A percentile compares a stretch with the other conserved stretches of the same genome.
Conservation (phyloP, 352 stramenopile species). For the Stephanocyclus meneghinianus region DNA sequence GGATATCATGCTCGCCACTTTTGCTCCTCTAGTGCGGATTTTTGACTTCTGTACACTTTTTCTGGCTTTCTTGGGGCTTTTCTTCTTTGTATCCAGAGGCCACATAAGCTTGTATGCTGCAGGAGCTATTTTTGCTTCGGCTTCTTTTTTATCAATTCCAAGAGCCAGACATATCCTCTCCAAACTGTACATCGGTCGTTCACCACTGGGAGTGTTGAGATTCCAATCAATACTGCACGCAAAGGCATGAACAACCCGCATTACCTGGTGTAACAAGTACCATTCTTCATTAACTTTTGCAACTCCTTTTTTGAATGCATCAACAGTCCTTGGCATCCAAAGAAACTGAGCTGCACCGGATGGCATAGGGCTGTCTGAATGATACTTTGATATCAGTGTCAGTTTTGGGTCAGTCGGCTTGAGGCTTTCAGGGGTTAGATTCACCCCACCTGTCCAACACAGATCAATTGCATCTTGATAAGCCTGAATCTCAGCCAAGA, state of each 20-base stretch:
- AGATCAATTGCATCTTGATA: slow-evolving; percentile 51
- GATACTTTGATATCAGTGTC: slow-evolving; percentile 29
- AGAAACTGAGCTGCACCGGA: slow-evolving; percentile 20
- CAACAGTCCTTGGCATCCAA: slow-evolving; percentile 41
- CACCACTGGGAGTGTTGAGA: neutral
- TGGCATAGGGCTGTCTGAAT: neutral
- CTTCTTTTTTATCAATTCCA: slow-evolving; percentile 17
- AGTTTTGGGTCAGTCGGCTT: slow-evolving; percentile 17
- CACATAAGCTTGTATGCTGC: slow-evolving; percentile 10
- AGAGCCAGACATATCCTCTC: slow-evolving; percentile 30
- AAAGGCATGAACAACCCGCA: slow-evolving; percentile 40
- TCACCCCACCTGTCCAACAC: slow-evolving; percentile 9
- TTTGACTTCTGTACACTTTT: neutral
- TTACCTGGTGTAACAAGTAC: slow-evolving; percentile 63
- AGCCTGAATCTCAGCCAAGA: slow-evolving; percentile 48
- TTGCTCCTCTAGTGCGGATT: neutral
- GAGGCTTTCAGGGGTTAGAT: neutral
- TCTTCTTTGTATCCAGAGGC: neutral
- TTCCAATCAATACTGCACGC: slow-evolving; percentile 35
- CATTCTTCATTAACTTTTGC: slow-evolving; percentile 47
- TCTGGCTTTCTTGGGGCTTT: neutral
- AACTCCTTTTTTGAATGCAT: slow-evolving; percentile 32
- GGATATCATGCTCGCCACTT: too few relatives aligned
- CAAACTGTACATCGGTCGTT: slow-evolving; percentile 18
- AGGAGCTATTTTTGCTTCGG: slow-evolving; percentile 13